phyloP scores from a whole-genome alignment of 2,329 filamentous ascomycete genomes.

The Arthrobotrys musiformis region DNA sequence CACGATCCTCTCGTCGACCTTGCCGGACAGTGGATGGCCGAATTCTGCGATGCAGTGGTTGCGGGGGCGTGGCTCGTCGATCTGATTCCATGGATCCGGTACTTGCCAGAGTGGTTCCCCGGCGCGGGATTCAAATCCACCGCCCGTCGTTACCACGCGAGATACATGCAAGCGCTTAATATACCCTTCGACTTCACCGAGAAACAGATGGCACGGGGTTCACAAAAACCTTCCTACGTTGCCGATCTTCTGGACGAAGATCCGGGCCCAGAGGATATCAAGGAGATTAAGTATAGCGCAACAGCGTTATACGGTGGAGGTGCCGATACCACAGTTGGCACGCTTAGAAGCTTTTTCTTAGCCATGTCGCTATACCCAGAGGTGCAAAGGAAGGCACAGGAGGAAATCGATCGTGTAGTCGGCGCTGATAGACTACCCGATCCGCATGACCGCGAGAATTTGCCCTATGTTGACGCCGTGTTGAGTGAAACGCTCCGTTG shows the following conservation, averaged over 20 bases:
- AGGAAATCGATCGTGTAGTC: conserved; percentile 70
- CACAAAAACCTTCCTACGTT: conserved; percentile 61
- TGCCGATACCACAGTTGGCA: conserved; percentile 64
- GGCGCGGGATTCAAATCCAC: conserved; percentile 56
- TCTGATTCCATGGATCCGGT: conserved; percentile 60
- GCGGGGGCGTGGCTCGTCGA: conserved; percentile 62
- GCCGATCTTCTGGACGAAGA: conserved; percentile 65
- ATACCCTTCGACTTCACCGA: conserved; percentile 62
- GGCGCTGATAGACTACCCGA: conserved; percentile 68
- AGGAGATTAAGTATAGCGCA: conserved; percentile 65
- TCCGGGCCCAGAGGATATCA: conserved; percentile 61
- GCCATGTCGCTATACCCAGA: conserved; percentile 67
- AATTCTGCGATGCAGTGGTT: conserved; percentile 61
- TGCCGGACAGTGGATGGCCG: conserved; percentile 61
- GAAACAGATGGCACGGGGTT: conserved; percentile 61
- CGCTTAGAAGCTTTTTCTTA: conserved; percentile 60
- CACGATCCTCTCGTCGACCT: conserved; percentile 60
- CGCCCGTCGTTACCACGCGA: conserved; percentile 51
- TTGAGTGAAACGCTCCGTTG: conserved; percentile 71
- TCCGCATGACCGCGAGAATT: conserved; percentile 66
- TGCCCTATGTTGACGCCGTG: conserved; percentile 69
- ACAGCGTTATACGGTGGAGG: conserved; percentile 65
- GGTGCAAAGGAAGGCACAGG: conserved; percentile 68
- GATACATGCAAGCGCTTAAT: conserved; percentile 49
- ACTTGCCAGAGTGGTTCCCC: conserved; percentile 60